Evolutionary conservation across 108 stramenopile genomes (phyloP).

Genomic region (Nitzschia sp.): DNA sequence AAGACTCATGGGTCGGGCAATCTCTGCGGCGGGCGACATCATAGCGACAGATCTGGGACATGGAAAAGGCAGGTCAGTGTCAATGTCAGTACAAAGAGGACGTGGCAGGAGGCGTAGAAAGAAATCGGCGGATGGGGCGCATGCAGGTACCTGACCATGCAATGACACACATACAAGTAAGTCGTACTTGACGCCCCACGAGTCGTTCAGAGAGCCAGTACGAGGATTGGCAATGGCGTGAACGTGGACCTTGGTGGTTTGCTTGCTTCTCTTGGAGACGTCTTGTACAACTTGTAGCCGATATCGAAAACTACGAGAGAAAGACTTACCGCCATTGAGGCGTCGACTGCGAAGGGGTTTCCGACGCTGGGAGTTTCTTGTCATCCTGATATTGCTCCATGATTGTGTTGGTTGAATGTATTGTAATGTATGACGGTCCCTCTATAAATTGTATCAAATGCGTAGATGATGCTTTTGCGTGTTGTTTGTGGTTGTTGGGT

Average conservation of each 20-base stretch:
- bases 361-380: not conserved
- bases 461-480: not conserved
- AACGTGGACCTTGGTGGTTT: conserved; percentile 2
- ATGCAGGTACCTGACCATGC: not conserved
- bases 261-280: not conserved
- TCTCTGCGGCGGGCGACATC: conserved; percentile 13
- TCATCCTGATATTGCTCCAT: conserved; percentile 1
- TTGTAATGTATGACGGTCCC: too few species aligned
- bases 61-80: not conserved
- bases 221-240: not conserved
- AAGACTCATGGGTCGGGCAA: conserved; percentile 29
- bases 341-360: conserved; percentile 8
- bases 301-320: not conserved
- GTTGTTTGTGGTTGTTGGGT: not conserved
- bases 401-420: not conserved
- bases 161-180: conserved; percentile 7
- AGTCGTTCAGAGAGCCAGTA: conserved; percentile 1
- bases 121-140: not conserved
- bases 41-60: conserved; percentile 22
- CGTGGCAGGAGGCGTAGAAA: too few species aligned
- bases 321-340: conserved; percentile 25
- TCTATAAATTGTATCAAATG: not conserved
- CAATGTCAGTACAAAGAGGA: not conserved
- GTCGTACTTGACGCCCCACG: conserved; percentile 1
- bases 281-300: not conserved